These are phyloP conservation scores for Gastrolobium villosum DNA, from an alignment of 306 rosid genomes.

Conservation along the genomic window DNA sequence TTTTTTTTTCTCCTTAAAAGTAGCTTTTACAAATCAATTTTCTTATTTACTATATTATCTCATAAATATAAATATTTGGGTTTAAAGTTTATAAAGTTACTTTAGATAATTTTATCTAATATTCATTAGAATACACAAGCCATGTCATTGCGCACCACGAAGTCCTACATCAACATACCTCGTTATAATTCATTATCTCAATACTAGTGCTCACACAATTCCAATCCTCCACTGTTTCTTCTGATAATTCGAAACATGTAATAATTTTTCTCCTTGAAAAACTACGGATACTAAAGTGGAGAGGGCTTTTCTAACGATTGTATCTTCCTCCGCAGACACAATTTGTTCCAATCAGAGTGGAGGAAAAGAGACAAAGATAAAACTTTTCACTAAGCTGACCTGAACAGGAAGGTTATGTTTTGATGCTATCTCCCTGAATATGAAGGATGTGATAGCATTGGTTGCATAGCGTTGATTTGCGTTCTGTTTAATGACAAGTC, in stretches of 20 bases:
- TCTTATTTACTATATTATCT: no score
- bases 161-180: conserved; percentile 70
- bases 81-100: no score
- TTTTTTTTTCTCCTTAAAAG: no score
- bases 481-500: conserved; percentile 89
- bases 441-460: conserved; percentile 83
- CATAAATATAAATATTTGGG: no score
- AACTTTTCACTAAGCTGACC: conserved; percentile 59
- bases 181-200: conserved; percentile 17
- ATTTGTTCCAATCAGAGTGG: conserved; percentile 24
- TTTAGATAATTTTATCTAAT: no score
- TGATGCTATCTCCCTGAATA: conserved; percentile 85
- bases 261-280: conserved; percentile 17
- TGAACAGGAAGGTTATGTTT: conserved; percentile 86
- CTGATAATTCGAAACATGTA: background rate
- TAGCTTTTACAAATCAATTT: no score
- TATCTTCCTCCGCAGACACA: background rate
- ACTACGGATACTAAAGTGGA: conserved; percentile 2
- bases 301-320: conserved; percentile 27
- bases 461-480: conserved; percentile 95
- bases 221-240: background rate
- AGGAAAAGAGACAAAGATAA: conserved; percentile 1
- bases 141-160: conserved; percentile 96
- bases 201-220: conserved; percentile 23
- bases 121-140: no score